Evolutionary conservation across 148 eudicot genomes (phyloP).

Genomic region (Vaccinium darrowii): DNA sequence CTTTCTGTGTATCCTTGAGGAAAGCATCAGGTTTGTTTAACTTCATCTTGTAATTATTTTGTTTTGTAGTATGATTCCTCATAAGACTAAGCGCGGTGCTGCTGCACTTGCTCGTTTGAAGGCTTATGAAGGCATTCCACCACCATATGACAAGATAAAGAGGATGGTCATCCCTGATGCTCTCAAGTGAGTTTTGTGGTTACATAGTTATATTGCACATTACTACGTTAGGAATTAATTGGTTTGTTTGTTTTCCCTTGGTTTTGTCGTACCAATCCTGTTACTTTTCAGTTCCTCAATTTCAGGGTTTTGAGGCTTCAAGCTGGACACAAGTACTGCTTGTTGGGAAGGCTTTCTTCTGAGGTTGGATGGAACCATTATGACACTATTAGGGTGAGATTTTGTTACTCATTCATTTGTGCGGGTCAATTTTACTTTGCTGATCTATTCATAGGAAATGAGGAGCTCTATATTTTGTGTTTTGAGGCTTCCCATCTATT

Average conservation of each 20-base stretch:
- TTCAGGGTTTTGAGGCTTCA: slow-evolving; percentile 71
- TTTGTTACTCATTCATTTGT: background rate
- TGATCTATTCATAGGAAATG: background rate
- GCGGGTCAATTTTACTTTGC: background rate
- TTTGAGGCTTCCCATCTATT: background rate
- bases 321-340: slow-evolving; percentile 76
- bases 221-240: background rate
- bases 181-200: slow-evolving; percentile 46
- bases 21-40: background rate
- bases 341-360: slow-evolving; percentile 60
- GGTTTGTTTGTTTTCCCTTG: background rate
- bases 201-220: background rate
- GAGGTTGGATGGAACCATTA: slow-evolving; percentile 85
- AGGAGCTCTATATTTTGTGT: background rate
- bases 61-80: slow-evolving; percentile 65
- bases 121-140: slow-evolving; percentile 80
- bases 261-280: background rate
- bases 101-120: slow-evolving; percentile 80
- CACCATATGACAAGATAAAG: slow-evolving; percentile 79
- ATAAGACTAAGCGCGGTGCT: slow-evolving; percentile 85
- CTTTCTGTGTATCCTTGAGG: background rate
- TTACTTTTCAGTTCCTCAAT: background rate
- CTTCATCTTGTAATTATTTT: background rate
- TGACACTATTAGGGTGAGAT: slow-evolving; percentile 61
- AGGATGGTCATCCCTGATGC: slow-evolving; percentile 90